Percentiles rank a stretch among this genome's conserved stretches.
phyloP scores from a whole-genome alignment of 192 early-diverging fungal species.

The Coemansia sp. region DNA sequence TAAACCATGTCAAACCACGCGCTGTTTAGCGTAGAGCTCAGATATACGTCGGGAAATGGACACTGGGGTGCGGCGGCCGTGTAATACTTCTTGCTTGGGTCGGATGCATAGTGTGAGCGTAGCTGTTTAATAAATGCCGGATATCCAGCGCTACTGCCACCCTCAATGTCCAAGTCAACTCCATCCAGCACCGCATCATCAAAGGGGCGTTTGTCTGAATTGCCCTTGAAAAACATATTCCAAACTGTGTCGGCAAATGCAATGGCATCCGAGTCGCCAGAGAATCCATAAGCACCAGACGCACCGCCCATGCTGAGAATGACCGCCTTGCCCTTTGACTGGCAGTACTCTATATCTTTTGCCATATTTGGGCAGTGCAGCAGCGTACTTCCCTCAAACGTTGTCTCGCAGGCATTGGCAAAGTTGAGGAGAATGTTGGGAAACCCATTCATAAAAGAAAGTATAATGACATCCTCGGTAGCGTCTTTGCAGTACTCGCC shows the following conservation, averaged over 20 bases:
- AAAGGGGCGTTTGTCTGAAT: constrained; percentile 55
- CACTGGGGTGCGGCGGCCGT: constrained; percentile 66
- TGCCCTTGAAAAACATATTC: constrained; percentile 64
- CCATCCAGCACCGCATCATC: constrained; percentile 60
- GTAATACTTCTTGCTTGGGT: constrained; percentile 53
- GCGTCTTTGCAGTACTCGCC: constrained; percentile 62
- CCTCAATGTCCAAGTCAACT: constrained; percentile 62
- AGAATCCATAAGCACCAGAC: constrained; percentile 58
- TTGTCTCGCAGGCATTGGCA: constrained; percentile 58
- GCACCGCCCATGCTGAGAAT: constrained; percentile 68
- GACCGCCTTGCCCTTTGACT: constrained; percentile 60
- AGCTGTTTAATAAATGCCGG: constrained; percentile 52
- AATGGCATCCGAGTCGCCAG: constrained; percentile 32
- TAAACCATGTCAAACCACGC: constrained; percentile 65
- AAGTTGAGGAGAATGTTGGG: constrained; percentile 59
- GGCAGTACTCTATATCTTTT: constrained; percentile 65
- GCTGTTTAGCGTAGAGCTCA: constrained; percentile 53
- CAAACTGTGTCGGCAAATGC: constrained; percentile 59
- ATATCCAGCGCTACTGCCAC: constrained; percentile 46
- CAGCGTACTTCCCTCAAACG: constrained; percentile 57
- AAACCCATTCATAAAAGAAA: constrained; percentile 63
- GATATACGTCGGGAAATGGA: constrained; percentile 57
- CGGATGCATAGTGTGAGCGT: constrained; percentile 48
- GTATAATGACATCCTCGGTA: constrained; percentile 58
- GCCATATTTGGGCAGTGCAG: constrained; percentile 59